Evolutionary conservation across 2,329 filamentous ascomycete species (phyloP).

Genomic region (Nakataea oryzae): DNA sequence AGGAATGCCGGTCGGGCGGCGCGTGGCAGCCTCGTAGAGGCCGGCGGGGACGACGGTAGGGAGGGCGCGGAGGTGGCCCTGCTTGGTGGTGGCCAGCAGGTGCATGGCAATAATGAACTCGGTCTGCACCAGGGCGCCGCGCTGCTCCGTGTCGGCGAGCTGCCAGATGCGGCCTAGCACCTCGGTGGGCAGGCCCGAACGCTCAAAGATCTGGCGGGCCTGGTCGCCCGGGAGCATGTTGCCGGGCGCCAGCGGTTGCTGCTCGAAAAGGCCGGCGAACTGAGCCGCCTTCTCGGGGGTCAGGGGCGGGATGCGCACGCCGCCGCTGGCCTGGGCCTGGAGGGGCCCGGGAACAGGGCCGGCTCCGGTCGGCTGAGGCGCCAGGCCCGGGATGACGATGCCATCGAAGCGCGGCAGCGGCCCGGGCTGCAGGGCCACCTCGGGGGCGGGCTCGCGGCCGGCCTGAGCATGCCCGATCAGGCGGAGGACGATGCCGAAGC

Average conservation of each 20-base stretch:
- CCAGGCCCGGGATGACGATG: conserved; percentile 32
- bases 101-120: conserved; percentile 99
- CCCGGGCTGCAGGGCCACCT: conserved; percentile 74
- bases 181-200: conserved; percentile 81
- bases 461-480: conserved; percentile 94
- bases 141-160: conserved; percentile 85
- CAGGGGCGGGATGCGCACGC: conserved; percentile 78
- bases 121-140: conserved; percentile 73
- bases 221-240: conserved; percentile 68
- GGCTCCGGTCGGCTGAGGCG: conserved; percentile 20
- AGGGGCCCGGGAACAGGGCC: conserved; percentile 27
- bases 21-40: conserved; percentile 81
- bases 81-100: conserved; percentile 83
- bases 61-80: conserved; percentile 65
- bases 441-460: conserved; percentile 67
- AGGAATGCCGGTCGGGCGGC: conserved; percentile 41
- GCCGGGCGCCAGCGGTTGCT: conserved; percentile 68
- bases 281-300: conserved; percentile 82
- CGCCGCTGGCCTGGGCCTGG: conserved; percentile 48
- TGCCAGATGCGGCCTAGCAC: conserved; percentile 93
- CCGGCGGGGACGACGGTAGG: conserved; percentile 73
- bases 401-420: conserved; percentile 92
- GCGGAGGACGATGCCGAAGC: conserved; percentile 85
- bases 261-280: conserved; percentile 83
- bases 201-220: conserved; percentile 91